Evolutionary conservation across 768 basidiomycete genomes (phyloP).

Genomic region (Mycena metata): DNA sequence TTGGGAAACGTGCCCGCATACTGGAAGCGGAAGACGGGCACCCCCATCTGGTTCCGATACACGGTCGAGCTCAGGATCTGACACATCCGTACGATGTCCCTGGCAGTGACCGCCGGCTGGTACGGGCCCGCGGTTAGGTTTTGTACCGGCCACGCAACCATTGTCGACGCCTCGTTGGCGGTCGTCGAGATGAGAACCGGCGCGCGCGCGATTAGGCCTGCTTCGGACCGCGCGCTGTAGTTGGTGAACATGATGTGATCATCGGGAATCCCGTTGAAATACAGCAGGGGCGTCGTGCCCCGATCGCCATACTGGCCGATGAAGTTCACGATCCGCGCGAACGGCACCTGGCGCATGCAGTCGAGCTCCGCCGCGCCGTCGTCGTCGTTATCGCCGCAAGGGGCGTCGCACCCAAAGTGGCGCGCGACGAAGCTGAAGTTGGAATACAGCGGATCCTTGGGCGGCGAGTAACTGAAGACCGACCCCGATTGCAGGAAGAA

Average conservation of each 20-base stretch:
- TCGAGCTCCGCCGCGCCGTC: slow-evolving; percentile 19
- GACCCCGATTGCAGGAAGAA: slow-evolving; percentile 16
- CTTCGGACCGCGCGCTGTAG: slow-evolving; percentile 17
- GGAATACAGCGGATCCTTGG: slow-evolving; percentile 7
- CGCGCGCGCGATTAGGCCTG: slow-evolving; percentile 13
- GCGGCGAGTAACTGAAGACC: slow-evolving; percentile 7
- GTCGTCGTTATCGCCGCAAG: slow-evolving; percentile 6
- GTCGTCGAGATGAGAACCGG: slow-evolving; percentile 12
- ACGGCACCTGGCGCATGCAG: slow-evolving; percentile 19
- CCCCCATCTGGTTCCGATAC: slow-evolving; percentile 15
- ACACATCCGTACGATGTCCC: slow-evolving; percentile 7
- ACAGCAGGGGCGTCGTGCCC: slow-evolving; percentile 10
- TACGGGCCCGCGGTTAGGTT: slow-evolving; percentile 13
- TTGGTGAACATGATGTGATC: slow-evolving; percentile 9
- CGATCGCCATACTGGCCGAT: slow-evolving; percentile 17
- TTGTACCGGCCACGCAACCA: slow-evolving; percentile 14
- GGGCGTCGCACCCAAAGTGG: slow-evolving; percentile 11
- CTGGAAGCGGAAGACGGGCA: slow-evolving; percentile 22
- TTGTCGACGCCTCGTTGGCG: slow-evolving; percentile 11
- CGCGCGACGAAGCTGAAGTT: slow-evolving; percentile 20
- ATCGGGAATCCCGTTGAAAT: slow-evolving; percentile 10
- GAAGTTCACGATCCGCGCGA: slow-evolving; percentile 16
- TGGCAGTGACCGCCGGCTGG: slow-evolving; percentile 15
- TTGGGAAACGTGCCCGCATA: slow-evolving; percentile 15
- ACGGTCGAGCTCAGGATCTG: slow-evolving; percentile 14